These are phyloP conservation scores for Eremothecium gossypii DNA, from an alignment of 1,139 yeast species.

Conservation along the genomic window DNA sequence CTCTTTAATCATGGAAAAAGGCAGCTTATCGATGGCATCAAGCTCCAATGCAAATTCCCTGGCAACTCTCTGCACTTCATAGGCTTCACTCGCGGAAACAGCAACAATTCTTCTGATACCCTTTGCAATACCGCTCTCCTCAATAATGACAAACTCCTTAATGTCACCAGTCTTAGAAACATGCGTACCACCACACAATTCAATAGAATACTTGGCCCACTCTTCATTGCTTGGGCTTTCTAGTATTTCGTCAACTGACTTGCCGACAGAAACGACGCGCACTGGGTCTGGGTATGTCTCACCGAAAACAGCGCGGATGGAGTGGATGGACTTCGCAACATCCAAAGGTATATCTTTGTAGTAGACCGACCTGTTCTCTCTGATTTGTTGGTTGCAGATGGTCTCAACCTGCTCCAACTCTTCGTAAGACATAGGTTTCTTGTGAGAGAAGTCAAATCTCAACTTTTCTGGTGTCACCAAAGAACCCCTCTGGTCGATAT, in stretches of 20 bases:
- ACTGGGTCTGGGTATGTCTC: conserved; percentile 99
- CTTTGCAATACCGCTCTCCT: conserved; percentile 96
- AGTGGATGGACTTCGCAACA: conserved; percentile 62
- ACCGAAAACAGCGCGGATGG: conserved; percentile 96
- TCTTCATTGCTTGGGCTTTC: conserved; percentile 57
- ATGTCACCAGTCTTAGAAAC: conserved; percentile 88
- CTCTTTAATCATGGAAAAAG: conserved; percentile 67
- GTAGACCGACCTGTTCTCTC: conserved; percentile 61
- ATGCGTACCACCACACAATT: conserved; percentile 99
- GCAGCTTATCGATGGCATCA: conserved; percentile 45
- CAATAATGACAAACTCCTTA: conserved; percentile 78
- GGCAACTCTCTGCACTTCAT: conserved; percentile 79
- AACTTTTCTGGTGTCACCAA: conserved; percentile 90
- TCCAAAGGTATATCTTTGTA: conserved; percentile 73
- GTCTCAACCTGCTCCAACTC: conserved; percentile 72
- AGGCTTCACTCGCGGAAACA: conserved; percentile 86
- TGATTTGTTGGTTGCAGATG: conserved; percentile 63
- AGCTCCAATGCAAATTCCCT: conserved; percentile 56
- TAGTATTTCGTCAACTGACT: conserved; percentile 71
- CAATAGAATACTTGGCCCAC: conserved; percentile 76
- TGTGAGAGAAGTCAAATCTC: conserved; percentile 92
- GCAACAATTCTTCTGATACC: conserved; percentile 98
- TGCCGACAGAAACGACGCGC: conserved; percentile 93
- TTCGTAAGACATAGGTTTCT: conserved; percentile 60
- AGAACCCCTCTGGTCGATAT: conserved; percentile 93